Evolutionary conservation across 2,329 filamentous ascomycete genomes (phyloP).

Genomic region (Paraphoma chrysanthemicola): DNA sequence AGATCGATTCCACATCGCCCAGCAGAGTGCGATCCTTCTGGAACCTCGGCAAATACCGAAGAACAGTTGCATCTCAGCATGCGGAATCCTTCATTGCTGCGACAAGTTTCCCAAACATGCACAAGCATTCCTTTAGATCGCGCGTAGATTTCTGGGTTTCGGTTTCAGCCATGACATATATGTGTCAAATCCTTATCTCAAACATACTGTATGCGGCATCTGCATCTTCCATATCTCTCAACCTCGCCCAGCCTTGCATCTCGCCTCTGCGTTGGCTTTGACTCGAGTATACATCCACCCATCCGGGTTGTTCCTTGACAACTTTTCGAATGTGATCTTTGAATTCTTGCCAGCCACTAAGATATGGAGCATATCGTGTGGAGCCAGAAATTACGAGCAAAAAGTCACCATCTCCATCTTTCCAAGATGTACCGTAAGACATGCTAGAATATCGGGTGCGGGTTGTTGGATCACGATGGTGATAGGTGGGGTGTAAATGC

Average conservation of each 20-base stretch:
- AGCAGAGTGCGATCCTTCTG: slow-evolving; percentile 35
- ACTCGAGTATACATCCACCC: slow-evolving; percentile 42
- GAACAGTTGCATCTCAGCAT: slow-evolving; percentile 46
- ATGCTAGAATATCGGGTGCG: slow-evolving; percentile 1
- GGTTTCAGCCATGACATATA: slow-evolving; percentile 2
- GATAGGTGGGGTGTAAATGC: background rate
- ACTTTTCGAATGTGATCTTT: slow-evolving; percentile 45
- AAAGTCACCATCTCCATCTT: slow-evolving; percentile 35
- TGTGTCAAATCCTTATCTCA: background rate
- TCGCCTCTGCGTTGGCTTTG: slow-evolving; percentile 34
- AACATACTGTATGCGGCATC: slow-evolving; percentile 41
- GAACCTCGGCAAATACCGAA: slow-evolving; percentile 29
- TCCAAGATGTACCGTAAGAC: slow-evolving; percentile 19
- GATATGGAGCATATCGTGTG: slow-evolving; percentile 32
- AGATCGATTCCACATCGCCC: slow-evolving; percentile 40
- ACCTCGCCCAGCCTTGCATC: slow-evolving; percentile 45
- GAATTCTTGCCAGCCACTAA: slow-evolving; percentile 45
- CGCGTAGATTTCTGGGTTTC: slow-evolving; percentile 25
- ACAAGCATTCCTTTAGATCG: slow-evolving; percentile 32
- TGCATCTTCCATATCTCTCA: slow-evolving; percentile 44
- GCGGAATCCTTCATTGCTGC: slow-evolving; percentile 31
- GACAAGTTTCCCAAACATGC: slow-evolving; percentile 43
- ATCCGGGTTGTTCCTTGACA: slow-evolving; percentile 46
- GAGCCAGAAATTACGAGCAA: slow-evolving; percentile 38
- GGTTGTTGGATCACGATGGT: background rate